Base-by-base conservation (phyloP, 1,284 basidiomycete genomes). In the Trametes pubescens region DNA sequence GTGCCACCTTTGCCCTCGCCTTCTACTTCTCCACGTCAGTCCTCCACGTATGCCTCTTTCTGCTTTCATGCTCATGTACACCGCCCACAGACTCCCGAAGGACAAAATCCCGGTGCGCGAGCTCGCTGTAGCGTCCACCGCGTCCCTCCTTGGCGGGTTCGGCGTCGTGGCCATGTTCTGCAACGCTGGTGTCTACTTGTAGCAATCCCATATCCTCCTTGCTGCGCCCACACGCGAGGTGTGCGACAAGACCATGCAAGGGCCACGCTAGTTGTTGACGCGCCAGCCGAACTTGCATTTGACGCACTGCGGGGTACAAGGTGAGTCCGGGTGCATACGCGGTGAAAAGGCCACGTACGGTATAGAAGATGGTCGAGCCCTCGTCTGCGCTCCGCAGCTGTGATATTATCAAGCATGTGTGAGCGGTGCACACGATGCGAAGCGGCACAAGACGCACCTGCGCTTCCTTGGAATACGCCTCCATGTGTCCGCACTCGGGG, bases 1-100 rank as follows among this genome's bases (percentile, higher is more conserved):
- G 85, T 1, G 78, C 85, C 26, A 94, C 94, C 1, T 96, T 97
- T 73, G 84, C 75, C 22, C 86, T 96, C 54, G 86, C 90, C 0
- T 96, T 96, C 81, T 93, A 95, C 81, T 94, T 94, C 77, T 90
- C 94, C 63, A 96, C 93, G 95, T 95, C 75, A 73, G 86, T 82
- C 40, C 35, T 51, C 56, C 35, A 52, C 44, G 57, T 69, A 54
- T 52, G 62, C 51, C 57, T 57, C 62, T 43, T 51, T 59, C 47
- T 70, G 62, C 59, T 51, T 65, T 60, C 26, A 32, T 44, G 53
- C 53, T 55, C 53, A 48, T 53, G 54, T 65, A 71, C 49, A 49
- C 49, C 13, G 55, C 24, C 65, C 58, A 40, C 76, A 93, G 92
- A 40, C 83, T 94, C 53, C 88, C 90, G 69, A 93, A 90, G 81